Evolutionary conservation across 148 eudicot species (phyloP).

Genomic region (Fagopyrum homotropicum): DNA sequence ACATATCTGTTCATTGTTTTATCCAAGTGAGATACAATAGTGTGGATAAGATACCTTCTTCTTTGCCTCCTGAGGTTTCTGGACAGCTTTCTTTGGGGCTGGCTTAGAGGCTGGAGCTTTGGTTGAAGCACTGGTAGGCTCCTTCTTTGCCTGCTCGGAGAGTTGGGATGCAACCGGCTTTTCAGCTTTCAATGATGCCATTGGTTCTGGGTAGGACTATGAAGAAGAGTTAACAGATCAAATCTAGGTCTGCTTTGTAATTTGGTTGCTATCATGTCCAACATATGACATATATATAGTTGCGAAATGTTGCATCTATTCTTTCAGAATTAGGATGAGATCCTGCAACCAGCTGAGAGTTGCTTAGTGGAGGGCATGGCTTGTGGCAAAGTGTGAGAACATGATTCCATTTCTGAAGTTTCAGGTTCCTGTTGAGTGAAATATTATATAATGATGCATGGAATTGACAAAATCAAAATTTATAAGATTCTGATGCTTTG

Average conservation of each 20-base stretch:
- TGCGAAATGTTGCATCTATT: not conserved
- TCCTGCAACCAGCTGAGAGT: not conserved
- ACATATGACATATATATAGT: not conserved
- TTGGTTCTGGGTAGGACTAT: slow-evolving; percentile 6
- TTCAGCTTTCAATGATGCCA: slow-evolving; percentile 8
- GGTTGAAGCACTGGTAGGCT: slow-evolving; percentile 2
- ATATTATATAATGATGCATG: not conserved
- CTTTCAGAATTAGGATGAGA: not conserved
- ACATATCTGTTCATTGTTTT: not conserved
- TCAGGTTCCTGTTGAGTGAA: not conserved
- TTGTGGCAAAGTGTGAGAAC: not conserved
- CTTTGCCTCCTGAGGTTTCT: slow-evolving; percentile 22
- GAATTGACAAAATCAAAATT: not conserved
- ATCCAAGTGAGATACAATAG: not conserved
- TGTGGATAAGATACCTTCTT: slow-evolving; percentile 12
- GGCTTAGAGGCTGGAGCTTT: slow-evolving; percentile 24
- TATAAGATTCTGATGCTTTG: not conserved
- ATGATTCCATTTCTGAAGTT: not conserved
- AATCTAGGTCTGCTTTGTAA: not conserved
- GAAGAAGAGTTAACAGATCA: not conserved
- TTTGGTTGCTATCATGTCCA: slow-evolving; percentile 4
- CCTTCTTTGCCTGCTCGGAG: slow-evolving; percentile 12
- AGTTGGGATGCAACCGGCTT: not conserved
- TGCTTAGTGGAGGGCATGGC: not conserved
- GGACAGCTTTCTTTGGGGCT: slow-evolving; percentile 22